Percentiles rank a stretch among this genome's conserved stretches.
These are phyloP conservation scores for Davidsoniella neocaledoniae DNA, from an alignment of 2,329 filamentous ascomycete species.

Conservation along the genomic window DNA sequence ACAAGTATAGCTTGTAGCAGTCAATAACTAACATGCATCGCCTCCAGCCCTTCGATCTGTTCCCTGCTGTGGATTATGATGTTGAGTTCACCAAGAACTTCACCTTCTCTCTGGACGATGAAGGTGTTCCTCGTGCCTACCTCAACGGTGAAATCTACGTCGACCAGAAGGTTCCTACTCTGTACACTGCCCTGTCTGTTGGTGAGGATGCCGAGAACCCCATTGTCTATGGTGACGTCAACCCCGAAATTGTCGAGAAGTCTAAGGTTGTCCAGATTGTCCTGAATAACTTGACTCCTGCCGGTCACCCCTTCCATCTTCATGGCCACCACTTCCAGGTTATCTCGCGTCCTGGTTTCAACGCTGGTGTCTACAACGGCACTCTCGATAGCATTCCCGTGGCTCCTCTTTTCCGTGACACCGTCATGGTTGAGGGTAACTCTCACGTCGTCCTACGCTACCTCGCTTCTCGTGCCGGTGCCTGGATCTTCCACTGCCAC, in stretches of 20 bases:
- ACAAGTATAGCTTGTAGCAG: not conserved
- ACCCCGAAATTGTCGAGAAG: conserved; percentile 24
- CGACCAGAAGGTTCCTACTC: conserved; percentile 48
- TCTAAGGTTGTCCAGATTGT: conserved; percentile 29
- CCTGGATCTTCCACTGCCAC: conserved; percentile 34
- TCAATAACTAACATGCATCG: not conserved
- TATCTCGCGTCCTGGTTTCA: conserved; percentile 18
- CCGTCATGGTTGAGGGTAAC: conserved; percentile 28
- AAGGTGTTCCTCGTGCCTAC: conserved; percentile 38
- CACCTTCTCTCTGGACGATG: conserved; percentile 40
- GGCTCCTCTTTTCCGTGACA: conserved; percentile 30
- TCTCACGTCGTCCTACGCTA: conserved; percentile 32
- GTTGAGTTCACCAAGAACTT: conserved; percentile 22
- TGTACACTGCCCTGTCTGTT: conserved; percentile 53
- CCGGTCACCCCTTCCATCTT: conserved; percentile 35
- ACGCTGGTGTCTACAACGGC: conserved; percentile 21
- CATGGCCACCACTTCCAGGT: conserved; percentile 41
- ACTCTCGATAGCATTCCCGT: conserved; percentile 17
- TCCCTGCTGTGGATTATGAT: conserved; percentile 18
- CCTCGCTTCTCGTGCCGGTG: conserved; percentile 27
- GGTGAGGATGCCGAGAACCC: conserved; percentile 27
- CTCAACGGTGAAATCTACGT: conserved; percentile 35
- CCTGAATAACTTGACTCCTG: conserved; percentile 34
- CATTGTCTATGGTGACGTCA: conserved; percentile 26
- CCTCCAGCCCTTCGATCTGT: conserved; percentile 42